Conservation (phyloP, 2,329 filamentous ascomycete species). For the Penicillium sp. region DNA sequence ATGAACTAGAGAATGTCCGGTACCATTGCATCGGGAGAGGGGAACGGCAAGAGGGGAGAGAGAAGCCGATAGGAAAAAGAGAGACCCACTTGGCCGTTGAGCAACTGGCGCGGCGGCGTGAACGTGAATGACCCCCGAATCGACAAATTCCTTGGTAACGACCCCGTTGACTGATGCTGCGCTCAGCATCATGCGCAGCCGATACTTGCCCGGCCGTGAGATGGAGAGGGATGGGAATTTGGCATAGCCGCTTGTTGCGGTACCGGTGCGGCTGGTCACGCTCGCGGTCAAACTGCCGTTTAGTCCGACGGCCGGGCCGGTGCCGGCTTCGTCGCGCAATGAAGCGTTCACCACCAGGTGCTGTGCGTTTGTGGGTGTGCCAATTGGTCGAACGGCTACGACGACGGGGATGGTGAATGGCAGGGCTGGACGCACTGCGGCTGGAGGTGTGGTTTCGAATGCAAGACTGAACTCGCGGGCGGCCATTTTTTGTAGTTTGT, state of each 20-base stretch:
- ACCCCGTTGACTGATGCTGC: constrained; percentile 29
- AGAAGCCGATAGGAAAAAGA: neutral
- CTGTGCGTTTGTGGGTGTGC: constrained; percentile 23
- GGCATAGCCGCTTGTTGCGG: constrained; percentile 31
- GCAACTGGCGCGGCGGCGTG: constrained; percentile 24
- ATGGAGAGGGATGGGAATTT: constrained; percentile 29
- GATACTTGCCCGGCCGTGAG: constrained; percentile 29
- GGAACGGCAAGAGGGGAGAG: neutral
- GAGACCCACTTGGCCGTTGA: constrained; percentile 32
- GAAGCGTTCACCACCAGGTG: constrained; percentile 30
- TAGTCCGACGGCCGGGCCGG: constrained; percentile 20
- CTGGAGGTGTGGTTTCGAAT: constrained; percentile 31
- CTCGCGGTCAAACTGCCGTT: constrained; percentile 32
- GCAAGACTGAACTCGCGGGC: constrained; percentile 30
- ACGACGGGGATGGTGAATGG: constrained; percentile 34
- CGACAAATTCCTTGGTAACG: constrained; percentile 29
- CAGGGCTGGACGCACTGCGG: constrained; percentile 24
- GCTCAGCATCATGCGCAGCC: constrained; percentile 32
- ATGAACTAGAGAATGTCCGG: neutral
- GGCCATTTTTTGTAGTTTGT: constrained; percentile 7
- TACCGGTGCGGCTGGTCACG: constrained; percentile 32
- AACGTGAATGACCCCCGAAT: constrained; percentile 32
- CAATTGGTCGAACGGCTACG: constrained; percentile 30
- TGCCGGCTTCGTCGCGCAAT: constrained; percentile 28
- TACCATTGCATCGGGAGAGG: neutral